These are phyloP conservation scores for Kluyveromyces dobzhanskii DNA, from an alignment of 805 yeast genomes.

Conservation along the genomic window DNA sequence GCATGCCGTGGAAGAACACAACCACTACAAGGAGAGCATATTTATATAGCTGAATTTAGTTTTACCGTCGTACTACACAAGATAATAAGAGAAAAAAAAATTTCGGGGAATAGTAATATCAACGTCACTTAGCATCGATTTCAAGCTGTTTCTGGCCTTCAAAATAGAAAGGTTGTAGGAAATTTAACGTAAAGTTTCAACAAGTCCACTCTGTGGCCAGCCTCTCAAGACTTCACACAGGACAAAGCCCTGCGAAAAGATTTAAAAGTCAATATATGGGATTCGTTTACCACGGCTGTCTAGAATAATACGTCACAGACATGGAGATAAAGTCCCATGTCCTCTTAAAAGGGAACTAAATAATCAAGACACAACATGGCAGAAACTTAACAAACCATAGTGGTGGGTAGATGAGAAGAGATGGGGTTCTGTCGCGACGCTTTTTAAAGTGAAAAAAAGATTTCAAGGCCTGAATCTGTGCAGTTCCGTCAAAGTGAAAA, in stretches of 20 bases:
- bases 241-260: too few species aligned
- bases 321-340: conserved; percentile 40
- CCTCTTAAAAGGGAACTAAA: too few species aligned
- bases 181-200: background rate
- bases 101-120: background rate
- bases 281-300: conserved; percentile 47
- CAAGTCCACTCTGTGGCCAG: conserved; percentile 21
- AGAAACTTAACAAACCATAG: too few species aligned
- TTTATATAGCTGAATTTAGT: conserved; percentile 8
- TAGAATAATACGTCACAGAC: conserved; percentile 29
- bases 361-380: too few species aligned
- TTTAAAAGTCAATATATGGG: conserved; percentile 34
- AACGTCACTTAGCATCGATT: background rate
- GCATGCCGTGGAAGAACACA: conserved; percentile 27
- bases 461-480: too few species aligned
- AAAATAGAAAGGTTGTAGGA: conserved; percentile 23
- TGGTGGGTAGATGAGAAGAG: too few species aligned
- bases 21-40: conserved; percentile 27
- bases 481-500: too few species aligned
- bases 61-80: background rate
- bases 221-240: background rate
- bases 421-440: too few species aligned
- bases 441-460: too few species aligned
- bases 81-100: conserved; percentile 1
- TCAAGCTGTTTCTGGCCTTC: conserved; percentile 24